Percentiles rank a stretch among this genome's conserved stretches.
Conservation (phyloP, 2,329 filamentous ascomycete genomes). For the Claviceps paspali region DNA sequence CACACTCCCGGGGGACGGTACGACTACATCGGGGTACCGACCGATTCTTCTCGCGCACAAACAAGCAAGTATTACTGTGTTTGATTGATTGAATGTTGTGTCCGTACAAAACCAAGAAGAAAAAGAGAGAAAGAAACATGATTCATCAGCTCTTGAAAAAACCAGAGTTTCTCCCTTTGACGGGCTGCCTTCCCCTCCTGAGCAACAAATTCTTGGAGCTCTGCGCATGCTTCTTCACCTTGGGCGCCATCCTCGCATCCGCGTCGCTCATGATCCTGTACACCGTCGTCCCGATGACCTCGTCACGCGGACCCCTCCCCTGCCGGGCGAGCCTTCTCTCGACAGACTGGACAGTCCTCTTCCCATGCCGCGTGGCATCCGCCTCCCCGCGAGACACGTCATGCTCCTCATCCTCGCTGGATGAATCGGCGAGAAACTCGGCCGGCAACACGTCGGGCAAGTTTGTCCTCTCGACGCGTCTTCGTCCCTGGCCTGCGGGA, state of each 20-base stretch:
- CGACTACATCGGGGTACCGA: no score
- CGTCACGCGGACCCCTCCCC: constrained; percentile 27
- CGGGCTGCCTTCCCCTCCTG: constrained; percentile 26
- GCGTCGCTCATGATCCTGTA: constrained; percentile 32
- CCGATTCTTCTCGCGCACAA: no score
- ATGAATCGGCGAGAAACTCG: constrained; percentile 38
- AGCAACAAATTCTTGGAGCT: constrained; percentile 30
- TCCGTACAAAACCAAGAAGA: no score
- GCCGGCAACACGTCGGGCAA: constrained; percentile 34
- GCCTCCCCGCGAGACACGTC: constrained; percentile 25
- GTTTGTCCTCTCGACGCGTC: constrained; percentile 18
- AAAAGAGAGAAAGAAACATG: no score
- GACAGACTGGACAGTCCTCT: constrained; percentile 27
- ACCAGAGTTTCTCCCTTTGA: constrained; percentile 18
- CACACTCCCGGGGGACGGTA: no score
- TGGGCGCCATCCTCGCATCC: constrained; percentile 35
- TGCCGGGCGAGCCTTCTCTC: constrained; percentile 23
- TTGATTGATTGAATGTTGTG: no score
- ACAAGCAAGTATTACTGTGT: no score
- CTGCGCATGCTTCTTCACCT: constrained; percentile 25
- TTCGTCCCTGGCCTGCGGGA: constrained; percentile 4
- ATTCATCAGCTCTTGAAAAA: constrained; percentile 24
- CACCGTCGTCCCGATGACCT: constrained; percentile 35
- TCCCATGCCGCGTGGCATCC: constrained; percentile 20
- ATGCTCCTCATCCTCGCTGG: constrained; percentile 26